Base-by-base conservation (phyloP, 306 rosid genomes). In the Prunus campanulata region DNA sequence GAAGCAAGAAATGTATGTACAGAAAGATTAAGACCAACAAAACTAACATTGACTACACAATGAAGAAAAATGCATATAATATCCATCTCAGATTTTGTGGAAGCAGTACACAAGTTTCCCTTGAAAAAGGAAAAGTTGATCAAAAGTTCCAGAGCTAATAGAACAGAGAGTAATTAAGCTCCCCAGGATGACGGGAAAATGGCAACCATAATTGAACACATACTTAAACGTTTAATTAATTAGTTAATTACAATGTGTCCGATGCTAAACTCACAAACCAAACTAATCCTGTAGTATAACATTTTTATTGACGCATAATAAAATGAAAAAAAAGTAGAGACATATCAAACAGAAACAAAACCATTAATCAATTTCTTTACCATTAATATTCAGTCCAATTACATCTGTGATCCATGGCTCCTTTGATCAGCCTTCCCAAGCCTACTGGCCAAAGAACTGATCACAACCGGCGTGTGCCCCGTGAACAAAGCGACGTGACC, bases 401-500 rank as follows among this genome's bases (percentile, higher is more conserved):
- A 64, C 64, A 64, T 16, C 39, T 52, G 77, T 1, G 77, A 6
- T 54, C 42, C 71, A 59, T 60, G 79, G 39, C 62, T 72, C 19
- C 42, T 67, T 15, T 75, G 42, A 27, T 75, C 85, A 12, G 25
- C 30, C 79, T 81, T 83, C 3, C 44, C 74, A 2, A 46, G 32
- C 44, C 55, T 78, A 8, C 8, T 22, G 0, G 83, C 48, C 18
- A 81, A 39, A 69, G 75, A 82, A 24, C 2, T 68, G 19, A 54
- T 35, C 0, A 77, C 64, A 2, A 68, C 65, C 29, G 98, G 97
- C 2, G 75, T 46, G 77, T 95, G 97, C 0, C 97, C 98, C 0
- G 82, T 66, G 66, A 95, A 95, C 93, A 95, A 86, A 72, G 90
- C 78, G 24, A 90, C 90, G 66, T 95, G 98, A 3, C 97, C 96